These are phyloP conservation scores for Trypanosoma platydactyli DNA, from an alignment of 208 protist species.

Conservation along the genomic window DNA sequence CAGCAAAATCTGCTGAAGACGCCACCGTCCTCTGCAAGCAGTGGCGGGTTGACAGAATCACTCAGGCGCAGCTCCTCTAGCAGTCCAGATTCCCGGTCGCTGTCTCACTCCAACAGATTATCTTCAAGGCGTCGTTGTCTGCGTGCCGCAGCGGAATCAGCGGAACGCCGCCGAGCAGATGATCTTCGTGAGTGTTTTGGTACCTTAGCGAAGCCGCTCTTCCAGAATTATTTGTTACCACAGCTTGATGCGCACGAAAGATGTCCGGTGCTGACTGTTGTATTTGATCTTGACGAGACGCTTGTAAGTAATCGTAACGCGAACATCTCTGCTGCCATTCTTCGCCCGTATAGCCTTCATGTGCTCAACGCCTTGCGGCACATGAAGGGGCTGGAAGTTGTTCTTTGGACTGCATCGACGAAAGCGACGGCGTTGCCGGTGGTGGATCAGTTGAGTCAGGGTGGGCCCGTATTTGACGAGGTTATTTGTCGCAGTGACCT, in stretches of 20 bases:
- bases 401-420: constrained; percentile 92
- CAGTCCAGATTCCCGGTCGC: neutral
- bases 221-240: constrained; percentile 53
- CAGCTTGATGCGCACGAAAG: constrained; percentile 54
- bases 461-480: constrained; percentile 84
- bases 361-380: constrained; percentile 84
- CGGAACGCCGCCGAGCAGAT: constrained; percentile 13
- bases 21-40: constrained; percentile 5
- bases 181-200: constrained; percentile 21
- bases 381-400: constrained; percentile 87
- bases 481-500: constrained; percentile 83
- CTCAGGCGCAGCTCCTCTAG: neutral
- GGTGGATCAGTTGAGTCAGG: constrained; percentile 76
- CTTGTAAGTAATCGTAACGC: constrained; percentile 87
- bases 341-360: constrained; percentile 87
- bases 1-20: no score
- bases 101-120: constrained; percentile 2
- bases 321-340: constrained; percentile 52
- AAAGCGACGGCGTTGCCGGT: constrained; percentile 85
- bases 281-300: constrained; percentile 93
- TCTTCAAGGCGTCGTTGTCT: constrained; percentile 27
- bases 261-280: constrained; percentile 77
- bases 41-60: constrained; percentile 14
- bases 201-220: constrained; percentile 47
- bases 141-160: constrained; percentile 19